Percentiles rank a stretch among this genome's conserved stretches.
These are phyloP conservation scores for Cyclocybe aegerita DNA, from an alignment of 768 basidiomycete species.

Conservation along the genomic window DNA sequence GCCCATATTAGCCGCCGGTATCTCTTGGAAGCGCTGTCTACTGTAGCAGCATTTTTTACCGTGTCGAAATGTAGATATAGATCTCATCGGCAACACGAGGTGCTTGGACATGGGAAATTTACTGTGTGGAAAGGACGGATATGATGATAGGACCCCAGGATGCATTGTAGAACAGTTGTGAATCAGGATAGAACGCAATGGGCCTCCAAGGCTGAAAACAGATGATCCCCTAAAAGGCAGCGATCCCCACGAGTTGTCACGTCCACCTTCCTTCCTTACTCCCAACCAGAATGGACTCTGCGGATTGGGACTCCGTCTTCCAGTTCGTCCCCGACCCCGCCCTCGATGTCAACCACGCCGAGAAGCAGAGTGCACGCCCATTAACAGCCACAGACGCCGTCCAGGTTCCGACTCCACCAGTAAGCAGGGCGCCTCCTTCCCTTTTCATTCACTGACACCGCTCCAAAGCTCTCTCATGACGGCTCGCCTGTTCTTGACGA, in stretches of 20 bases:
- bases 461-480: constrained; percentile 41
- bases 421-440: constrained; percentile 26
- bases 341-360: constrained; percentile 35
- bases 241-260: neutral
- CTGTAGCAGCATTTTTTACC: too few species aligned
- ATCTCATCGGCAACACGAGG: constrained; percentile 3
- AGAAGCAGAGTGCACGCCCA: constrained; percentile 34
- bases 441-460: neutral
- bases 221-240: neutral
- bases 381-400: constrained; percentile 13
- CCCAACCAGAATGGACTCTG: constrained; percentile 31
- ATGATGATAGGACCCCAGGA: neutral
- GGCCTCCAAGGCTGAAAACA: neutral
- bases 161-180: neutral
- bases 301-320: constrained; percentile 61
- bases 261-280: constrained; percentile 12
- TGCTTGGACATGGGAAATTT: constrained; percentile 4
- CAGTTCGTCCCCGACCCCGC: constrained; percentile 53
- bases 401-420: constrained; percentile 69
- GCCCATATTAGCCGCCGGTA: constrained; percentile 7
- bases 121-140: constrained; percentile 2
- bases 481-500: constrained; percentile 43
- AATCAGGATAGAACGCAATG: neutral
- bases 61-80: neutral
- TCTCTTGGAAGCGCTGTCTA: too few species aligned